Percentiles rank a stretch among this genome's conserved stretches.
Evolutionary conservation across 306 rosid species (phyloP).

Genomic region (Cicer pinnatifidum): DNA sequence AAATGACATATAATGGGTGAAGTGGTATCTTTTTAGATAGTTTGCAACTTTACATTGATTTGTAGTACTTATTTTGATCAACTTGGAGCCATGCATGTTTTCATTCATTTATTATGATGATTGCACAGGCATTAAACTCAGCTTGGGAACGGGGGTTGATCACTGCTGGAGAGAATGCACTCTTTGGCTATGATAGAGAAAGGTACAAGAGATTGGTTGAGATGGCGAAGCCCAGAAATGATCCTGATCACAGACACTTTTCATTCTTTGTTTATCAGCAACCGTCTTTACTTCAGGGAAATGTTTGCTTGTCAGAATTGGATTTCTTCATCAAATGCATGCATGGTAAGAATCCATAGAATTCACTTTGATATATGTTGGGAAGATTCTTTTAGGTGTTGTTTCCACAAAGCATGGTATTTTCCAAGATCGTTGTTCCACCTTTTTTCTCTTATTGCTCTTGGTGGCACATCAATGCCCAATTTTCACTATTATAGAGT

Average conservation of each 20-base stretch:
- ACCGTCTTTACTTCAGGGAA: slow-evolving; percentile 73
- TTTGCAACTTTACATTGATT: slow-evolving; percentile 20
- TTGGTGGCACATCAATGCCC: slow-evolving; percentile 9
- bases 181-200: slow-evolving; percentile 77
- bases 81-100: slow-evolving; percentile 23
- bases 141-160: slow-evolving; percentile 84
- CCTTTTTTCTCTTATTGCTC: not conserved
- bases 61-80: slow-evolving; percentile 20
- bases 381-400: slow-evolving; percentile 1
- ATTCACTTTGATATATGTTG: slow-evolving; percentile 24
- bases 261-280: slow-evolving; percentile 80
- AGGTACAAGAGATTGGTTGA: slow-evolving; percentile 75
- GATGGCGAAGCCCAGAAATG: slow-evolving; percentile 84
- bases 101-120: slow-evolving; percentile 26
- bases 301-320: slow-evolving; percentile 74
- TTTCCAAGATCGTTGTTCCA: not conserved
- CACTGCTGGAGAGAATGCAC: slow-evolving; percentile 87
- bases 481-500: not conserved
- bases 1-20: slow-evolving; percentile 26
- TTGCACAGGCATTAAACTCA: slow-evolving; percentile 70
- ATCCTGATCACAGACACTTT: slow-evolving; percentile 86
- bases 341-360: slow-evolving; percentile 76
- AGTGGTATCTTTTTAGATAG: slow-evolving; percentile 16
- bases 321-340: slow-evolving; percentile 83
- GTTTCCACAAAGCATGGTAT: slow-evolving; percentile 12